These are phyloP conservation scores for Coniosporium tulheliwenetii DNA, from an alignment of 2,329 filamentous ascomycete genomes.

Conservation along the genomic window DNA sequence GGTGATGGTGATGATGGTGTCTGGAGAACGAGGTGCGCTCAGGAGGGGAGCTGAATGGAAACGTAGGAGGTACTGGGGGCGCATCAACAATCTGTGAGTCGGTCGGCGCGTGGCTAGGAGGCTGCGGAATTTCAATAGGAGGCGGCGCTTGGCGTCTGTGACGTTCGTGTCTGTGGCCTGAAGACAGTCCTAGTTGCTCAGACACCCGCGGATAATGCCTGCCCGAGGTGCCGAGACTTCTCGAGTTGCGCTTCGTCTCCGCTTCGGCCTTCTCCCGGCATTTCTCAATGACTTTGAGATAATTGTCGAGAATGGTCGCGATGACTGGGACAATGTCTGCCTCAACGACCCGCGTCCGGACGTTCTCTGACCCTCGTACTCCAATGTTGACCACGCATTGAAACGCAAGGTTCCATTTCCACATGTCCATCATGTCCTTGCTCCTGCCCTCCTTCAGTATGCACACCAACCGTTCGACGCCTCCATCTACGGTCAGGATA, in stretches of 20 bases:
- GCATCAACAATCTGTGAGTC: constrained; percentile 42
- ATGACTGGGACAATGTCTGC: constrained; percentile 99
- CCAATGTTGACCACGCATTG: constrained; percentile 99
- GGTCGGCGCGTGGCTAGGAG: constrained; percentile 25
- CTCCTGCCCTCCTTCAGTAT: constrained; percentile 95
- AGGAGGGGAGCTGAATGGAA: constrained; percentile 53
- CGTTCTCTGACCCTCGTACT: constrained; percentile 83
- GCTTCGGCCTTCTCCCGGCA: constrained; percentile 73
- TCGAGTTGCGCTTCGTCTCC: constrained; percentile 50
- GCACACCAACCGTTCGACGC: constrained; percentile 89
- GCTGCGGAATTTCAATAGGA: constrained; percentile 63
- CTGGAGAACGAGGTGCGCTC: constrained; percentile 51
- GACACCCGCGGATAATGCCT: constrained; percentile 9
- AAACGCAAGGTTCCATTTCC: constrained; percentile 99
- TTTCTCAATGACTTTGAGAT: constrained; percentile 90
- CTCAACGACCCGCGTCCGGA: constrained; percentile 89
- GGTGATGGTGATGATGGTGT: constrained; percentile 37
- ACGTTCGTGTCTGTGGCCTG: constrained; percentile 16
- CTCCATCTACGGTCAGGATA: constrained; percentile 96
- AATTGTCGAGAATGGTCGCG: constrained; percentile 94
- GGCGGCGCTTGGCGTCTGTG: constrained; percentile 65
- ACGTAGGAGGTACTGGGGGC: constrained; percentile 44
- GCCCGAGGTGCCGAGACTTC: constrained; percentile 20
- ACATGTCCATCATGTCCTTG: constrained; percentile 99
- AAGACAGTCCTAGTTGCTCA: no score